Percentiles rank a stretch among this genome's conserved stretches.
Conservation (phyloP, 1,284 basidiomycete genomes). For the Ustilago curta region DNA sequence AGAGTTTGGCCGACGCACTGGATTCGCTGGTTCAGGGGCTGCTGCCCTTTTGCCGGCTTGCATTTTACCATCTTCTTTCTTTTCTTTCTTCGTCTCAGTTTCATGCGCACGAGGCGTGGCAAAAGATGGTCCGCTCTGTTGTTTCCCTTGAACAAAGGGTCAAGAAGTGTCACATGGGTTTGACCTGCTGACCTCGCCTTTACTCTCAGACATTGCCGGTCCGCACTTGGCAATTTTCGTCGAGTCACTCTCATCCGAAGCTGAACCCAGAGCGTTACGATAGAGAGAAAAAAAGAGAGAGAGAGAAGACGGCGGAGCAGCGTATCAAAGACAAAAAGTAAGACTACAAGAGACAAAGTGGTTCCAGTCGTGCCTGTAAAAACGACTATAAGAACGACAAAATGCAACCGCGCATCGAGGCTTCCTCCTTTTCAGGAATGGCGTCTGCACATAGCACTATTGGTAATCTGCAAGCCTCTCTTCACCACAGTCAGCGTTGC, state of each 20-base stretch:
- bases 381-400: too few species aligned
- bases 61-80: background rate
- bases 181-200: conserved; percentile 4
- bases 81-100: background rate
- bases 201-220: background rate
- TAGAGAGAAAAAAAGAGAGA: background rate
- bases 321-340: too few species aligned
- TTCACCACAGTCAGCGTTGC: background rate
- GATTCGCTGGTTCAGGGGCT: background rate
- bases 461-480: too few species aligned
- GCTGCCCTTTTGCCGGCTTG: background rate
- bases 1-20: too few species aligned
- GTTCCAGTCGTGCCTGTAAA: background rate
- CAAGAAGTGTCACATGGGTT: background rate
- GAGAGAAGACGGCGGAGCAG: too few species aligned
- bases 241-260: background rate
- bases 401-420: background rate
- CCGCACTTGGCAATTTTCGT: background rate
- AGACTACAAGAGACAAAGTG: background rate
- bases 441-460: background rate
- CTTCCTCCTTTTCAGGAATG: background rate
- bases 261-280: background rate
- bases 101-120: too few species aligned
- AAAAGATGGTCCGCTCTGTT: too few species aligned
- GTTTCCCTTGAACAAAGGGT: background rate